These are phyloP conservation scores for Candida orba DNA, from an alignment of 805 yeast species.

Conservation along the genomic window DNA sequence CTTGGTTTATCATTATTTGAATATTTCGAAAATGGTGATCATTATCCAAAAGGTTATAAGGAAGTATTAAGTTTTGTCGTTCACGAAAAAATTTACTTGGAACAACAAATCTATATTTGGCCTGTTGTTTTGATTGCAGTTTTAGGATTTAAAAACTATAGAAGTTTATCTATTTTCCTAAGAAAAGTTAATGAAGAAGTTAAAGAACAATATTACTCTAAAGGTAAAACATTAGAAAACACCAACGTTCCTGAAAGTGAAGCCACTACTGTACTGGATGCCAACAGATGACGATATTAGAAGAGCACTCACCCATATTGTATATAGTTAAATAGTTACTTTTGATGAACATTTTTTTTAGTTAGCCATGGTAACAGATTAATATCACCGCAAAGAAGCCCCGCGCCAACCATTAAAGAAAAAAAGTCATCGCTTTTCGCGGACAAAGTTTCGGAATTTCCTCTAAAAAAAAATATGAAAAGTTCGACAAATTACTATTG, in stretches of 20 bases:
- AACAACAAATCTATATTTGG: conserved; percentile 15
- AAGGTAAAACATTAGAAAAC: conserved; percentile 46
- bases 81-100: conserved; percentile 1
- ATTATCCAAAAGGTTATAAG: conserved; percentile 12
- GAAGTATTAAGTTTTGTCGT: conserved; percentile 11
- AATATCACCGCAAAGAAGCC: too few relatives aligned
- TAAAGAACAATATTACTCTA: conserved; percentile 50
- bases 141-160: not conserved
- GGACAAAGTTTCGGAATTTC: not conserved
- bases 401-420: not conserved
- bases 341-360: too few relatives aligned
- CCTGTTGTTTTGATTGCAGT: conserved; percentile 12
- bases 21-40: conserved; percentile 9
- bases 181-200: conserved; percentile 35
- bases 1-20: conserved; percentile 13
- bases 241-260: conserved; percentile 1
- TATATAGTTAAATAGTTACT: too few relatives aligned
- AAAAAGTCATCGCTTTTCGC: not conserved
- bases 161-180: conserved; percentile 2
- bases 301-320: too few relatives aligned
- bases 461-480: not conserved
- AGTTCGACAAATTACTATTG: not conserved
- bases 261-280: too few relatives aligned
- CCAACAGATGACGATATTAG: too few relatives aligned
- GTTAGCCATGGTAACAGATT: too few relatives aligned